phyloP scores from a whole-genome alignment of 1,284 basidiomycete species.

The Ustilago bromivora region DNA sequence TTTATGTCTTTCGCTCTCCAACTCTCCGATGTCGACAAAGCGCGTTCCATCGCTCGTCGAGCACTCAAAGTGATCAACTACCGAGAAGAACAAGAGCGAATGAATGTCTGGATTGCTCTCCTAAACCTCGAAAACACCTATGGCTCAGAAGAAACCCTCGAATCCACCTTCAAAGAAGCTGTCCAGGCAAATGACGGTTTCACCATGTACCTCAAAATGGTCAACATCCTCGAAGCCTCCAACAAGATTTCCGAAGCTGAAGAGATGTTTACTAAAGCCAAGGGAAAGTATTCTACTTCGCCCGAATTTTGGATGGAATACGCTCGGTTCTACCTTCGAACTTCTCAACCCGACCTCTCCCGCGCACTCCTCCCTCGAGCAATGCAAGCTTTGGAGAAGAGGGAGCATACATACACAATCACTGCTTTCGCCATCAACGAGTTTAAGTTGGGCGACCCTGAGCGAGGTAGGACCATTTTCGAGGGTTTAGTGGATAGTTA shows the following conservation, averaged over 20 bases:
- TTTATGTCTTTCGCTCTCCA: conserved; percentile 99
- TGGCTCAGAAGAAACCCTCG: conserved; percentile 79
- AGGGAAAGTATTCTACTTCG: conserved; percentile 91
- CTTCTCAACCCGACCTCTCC: conserved; percentile 81
- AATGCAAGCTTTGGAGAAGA: conserved; percentile 91
- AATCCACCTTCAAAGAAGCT: conserved; percentile 88
- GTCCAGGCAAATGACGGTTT: conserved; percentile 90
- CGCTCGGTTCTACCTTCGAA: conserved; percentile 80
- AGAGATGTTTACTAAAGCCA: conserved; percentile 59
- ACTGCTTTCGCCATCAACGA: conserved; percentile 94
- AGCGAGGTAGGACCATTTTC: conserved; percentile 94
- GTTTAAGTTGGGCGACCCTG: conserved; percentile 92
- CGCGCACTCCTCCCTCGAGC: conserved; percentile 88
- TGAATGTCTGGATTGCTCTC: conserved; percentile 97
- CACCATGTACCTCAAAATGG: conserved; percentile 85
- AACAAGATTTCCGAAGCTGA: conserved; percentile 74
- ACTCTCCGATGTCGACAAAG: conserved; percentile 93
- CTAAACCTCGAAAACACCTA: conserved; percentile 95
- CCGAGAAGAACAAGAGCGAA: conserved; percentile 93
- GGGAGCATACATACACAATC: conserved; percentile 94
- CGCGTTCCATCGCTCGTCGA: conserved; percentile 84
- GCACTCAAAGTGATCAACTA: conserved; percentile 90
- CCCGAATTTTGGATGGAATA: conserved; percentile 93
- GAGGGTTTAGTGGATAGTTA: conserved; percentile 95
- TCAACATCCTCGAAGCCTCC: conserved; percentile 84